A percentile compares a stretch with the other conserved stretches of the same genome.
Conservation (phyloP, 805 yeast genomes). For the Wickerhamomyces subpelliculosus region DNA sequence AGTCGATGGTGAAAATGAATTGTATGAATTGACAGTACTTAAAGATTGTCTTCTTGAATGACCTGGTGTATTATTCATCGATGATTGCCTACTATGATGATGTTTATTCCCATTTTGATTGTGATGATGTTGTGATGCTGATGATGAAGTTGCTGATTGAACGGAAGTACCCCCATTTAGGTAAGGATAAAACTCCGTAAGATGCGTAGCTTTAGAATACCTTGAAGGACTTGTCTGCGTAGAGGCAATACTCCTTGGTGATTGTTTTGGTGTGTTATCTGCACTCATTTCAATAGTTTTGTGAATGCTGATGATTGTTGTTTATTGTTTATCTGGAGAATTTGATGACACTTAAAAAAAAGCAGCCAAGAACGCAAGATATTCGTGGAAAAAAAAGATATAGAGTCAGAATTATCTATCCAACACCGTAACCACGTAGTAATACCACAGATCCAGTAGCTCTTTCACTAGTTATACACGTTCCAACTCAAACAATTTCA, state of each 20-base stretch:
- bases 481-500: too few relatives aligned
- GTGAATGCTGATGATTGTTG: neutral
- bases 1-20: conserved; percentile 30
- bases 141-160: conserved; percentile 19
- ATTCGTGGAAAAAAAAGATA: too few relatives aligned
- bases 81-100: conserved; percentile 4
- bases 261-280: conserved; percentile 23
- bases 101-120: neutral
- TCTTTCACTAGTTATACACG: too few relatives aligned
- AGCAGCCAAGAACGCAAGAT: too few relatives aligned
- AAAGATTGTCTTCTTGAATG: conserved; percentile 13
- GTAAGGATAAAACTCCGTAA: conserved; percentile 23
- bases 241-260: conserved; percentile 26
- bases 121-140: conserved; percentile 1
- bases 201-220: conserved; percentile 18
- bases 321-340: neutral
- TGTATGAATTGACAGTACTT: conserved; percentile 15
- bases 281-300: neutral
- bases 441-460: too few relatives aligned
- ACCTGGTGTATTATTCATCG: neutral
- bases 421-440: too few relatives aligned
- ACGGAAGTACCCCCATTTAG: conserved; percentile 21
- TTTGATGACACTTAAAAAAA: neutral
- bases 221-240: conserved; percentile 13
- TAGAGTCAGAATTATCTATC: too few relatives aligned